A percentile compares a stretch with the other conserved stretches of the same genome.
Conservation (phyloP, 148 eudicot genomes). For the Rhododendron molle region DNA sequence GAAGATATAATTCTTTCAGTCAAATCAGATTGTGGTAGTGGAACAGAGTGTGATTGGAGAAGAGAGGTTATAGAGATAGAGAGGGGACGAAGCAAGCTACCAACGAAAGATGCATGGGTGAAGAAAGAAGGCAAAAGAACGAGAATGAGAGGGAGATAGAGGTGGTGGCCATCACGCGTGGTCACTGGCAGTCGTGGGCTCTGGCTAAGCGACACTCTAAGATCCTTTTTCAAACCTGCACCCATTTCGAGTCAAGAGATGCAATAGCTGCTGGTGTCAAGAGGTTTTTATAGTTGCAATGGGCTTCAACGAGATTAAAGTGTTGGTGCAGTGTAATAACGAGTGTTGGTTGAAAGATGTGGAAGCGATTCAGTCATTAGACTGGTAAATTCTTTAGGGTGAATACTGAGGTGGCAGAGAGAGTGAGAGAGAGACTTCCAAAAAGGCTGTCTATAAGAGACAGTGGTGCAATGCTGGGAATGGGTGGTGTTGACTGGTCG, state of each 20-base stretch:
- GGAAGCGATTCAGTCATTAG: too few species aligned
- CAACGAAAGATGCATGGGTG: neutral
- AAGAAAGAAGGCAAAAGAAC: neutral
- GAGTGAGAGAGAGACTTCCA: too few species aligned
- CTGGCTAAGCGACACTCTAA: neutral
- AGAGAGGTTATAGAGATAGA: neutral
- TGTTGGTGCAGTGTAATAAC: too few species aligned
- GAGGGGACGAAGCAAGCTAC: neutral
- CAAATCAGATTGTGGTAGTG: too few species aligned
- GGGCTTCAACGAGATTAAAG: too few species aligned
- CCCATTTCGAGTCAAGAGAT: too few species aligned
- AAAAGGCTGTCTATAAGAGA: neutral
- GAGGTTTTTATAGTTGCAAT: neutral
- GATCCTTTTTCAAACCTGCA: too few species aligned
- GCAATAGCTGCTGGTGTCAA: neutral
- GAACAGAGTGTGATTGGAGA: too few species aligned
- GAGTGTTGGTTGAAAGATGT: too few species aligned
- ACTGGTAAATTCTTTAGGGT: too few species aligned
- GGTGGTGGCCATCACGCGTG: neutral
- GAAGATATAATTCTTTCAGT: too few species aligned
- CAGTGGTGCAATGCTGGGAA: neutral
- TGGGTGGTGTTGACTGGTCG: neutral
- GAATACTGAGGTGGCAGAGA: too few species aligned
- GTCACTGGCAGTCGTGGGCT: neutral
- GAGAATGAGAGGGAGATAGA: neutral